These are phyloP conservation scores for Thraustochytrium sp. DNA, from an alignment of 352 stramenopile species.

Conservation along the genomic window DNA sequence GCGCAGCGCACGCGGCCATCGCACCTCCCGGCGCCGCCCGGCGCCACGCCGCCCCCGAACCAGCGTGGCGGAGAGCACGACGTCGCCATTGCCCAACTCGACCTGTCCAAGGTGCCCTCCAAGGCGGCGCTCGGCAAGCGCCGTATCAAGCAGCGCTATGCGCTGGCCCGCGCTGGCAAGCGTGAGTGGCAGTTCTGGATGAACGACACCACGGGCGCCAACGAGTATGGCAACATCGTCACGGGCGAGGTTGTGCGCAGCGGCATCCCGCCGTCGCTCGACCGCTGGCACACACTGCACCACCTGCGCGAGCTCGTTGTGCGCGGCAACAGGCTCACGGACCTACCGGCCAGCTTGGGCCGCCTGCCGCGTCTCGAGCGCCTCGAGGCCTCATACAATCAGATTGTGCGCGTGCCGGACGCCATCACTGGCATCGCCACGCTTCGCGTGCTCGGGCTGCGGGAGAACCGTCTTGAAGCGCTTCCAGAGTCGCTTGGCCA, in stretches of 20 bases:
- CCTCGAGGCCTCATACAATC: slow-evolving; percentile 13
- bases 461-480: background rate
- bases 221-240: slow-evolving; percentile 8
- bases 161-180: background rate
- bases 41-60: too few relatives aligned
- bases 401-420: background rate
- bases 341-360: background rate
- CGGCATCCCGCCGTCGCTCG: background rate
- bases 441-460: background rate
- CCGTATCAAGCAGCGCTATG: background rate
- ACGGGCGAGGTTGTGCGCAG: background rate
- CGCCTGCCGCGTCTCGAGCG: background rate
- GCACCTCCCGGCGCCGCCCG: background rate
- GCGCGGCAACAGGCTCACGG: slow-evolving; percentile 12
- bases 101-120: background rate
- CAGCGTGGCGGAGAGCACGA: too few relatives aligned
- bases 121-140: background rate
- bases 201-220: slow-evolving; percentile 1
- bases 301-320: background rate
- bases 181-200: slow-evolving; percentile 14
- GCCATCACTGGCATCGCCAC: background rate
- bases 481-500: background rate
- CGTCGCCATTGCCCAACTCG: background rate
- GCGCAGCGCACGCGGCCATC: background rate
- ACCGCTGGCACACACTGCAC: background rate